Evolutionary conservation across 495 filamentous ascomycete genomes (phyloP), one percentile per base, ranked within the genome.

Genomic region (Delitschia confertaspora): DNA sequence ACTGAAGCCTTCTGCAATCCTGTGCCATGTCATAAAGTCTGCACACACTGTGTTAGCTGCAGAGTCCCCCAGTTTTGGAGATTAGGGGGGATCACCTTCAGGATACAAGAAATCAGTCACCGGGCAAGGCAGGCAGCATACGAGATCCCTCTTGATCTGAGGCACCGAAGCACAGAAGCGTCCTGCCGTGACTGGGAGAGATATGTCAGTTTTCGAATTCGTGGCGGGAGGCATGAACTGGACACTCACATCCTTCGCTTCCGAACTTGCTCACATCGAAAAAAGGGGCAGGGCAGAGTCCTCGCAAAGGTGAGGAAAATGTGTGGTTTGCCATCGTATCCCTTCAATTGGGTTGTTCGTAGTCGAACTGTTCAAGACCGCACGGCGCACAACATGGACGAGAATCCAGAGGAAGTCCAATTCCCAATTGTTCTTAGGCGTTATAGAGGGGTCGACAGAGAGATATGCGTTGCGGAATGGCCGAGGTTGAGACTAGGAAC

Each of bases 71-170:
- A 26, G 38, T 5, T 35, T 16, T 10, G 6, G 3, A 42, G 31
- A 19, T 19, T 11, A 24, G n/a, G 13, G 31, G 25, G 19, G 30
- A 72, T 60, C 51, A 80, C 77, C 72, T 54, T 88, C 78, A 4
- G 80, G 80, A 59, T 94, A 96, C 38, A 83, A 68, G 81, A 81
- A 96, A 36, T 84, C 73, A 21, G 83, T 79, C 51, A 80, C 69
- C 14, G 93, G 91, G 64, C 91, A 98, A 53, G 93, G 93, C 44
- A 96, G 59, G 64, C 91, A 98, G 60, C 91, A 98, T 18, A 62
- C 62, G 14, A 69, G 68, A 22, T 65, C 57, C 6, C 57, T 64
- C 29, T 56, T 25, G 6, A 64, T 38, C 48, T 33, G 70, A 55
- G 43, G 23, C 25, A 83, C 64, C 8, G 78, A 48, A 18, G 75